Base-by-base conservation (phyloP, 2,329 filamentous ascomycete species). In the Rhynchosporium agropyri region DNA sequence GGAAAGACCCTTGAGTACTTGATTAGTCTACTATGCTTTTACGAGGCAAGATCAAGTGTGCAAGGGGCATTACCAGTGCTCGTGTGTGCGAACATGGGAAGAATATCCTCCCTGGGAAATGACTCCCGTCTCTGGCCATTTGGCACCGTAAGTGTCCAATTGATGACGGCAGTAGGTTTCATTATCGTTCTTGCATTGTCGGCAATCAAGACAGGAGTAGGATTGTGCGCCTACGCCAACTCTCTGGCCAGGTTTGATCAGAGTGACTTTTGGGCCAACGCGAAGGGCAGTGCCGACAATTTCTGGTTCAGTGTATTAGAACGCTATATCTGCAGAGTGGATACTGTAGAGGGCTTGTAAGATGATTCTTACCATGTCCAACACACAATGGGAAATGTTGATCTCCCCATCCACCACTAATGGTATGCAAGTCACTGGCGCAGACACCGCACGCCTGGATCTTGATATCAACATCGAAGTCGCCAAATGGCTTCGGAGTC, bases 381-480 rank as follows among this genome's bases (percentile, higher is more conserved):
- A 82, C 79, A 67, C 79, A 81, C 58, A 83, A 76, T 26, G 81
- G 81, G 68, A 82, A 80, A 59, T 79, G 77, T 63, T 80, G 77
- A 13, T 78, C 75, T 50, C 81, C 80, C 80, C 80, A 83, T 54
- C 80, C 80, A 66, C 87, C 86, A 71, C 76, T 85, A 74, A 91
- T 83, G 64, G 86, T 90, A 77, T 90, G 89, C 54, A 89, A 79
- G 73, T 92, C 89, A 69, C 84, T 89, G 69, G 88, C 85, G 75
- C 89, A 92, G 59, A 92, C 82, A 73, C 91, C 90, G 73, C 90
- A 94, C 74, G 85, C 88, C 69, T 92, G 87, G 72, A 97, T 89
- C 80, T 93, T 89, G 77, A 97, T 85, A 75, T 96, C 92, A 71
- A 97, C 86, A 74, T 97, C 92, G 77, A 91, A 84, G 75, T 93